Conservation (phyloP, 1,284 basidiomycete species). For the Exobasidium cylindrosporum region DNA sequence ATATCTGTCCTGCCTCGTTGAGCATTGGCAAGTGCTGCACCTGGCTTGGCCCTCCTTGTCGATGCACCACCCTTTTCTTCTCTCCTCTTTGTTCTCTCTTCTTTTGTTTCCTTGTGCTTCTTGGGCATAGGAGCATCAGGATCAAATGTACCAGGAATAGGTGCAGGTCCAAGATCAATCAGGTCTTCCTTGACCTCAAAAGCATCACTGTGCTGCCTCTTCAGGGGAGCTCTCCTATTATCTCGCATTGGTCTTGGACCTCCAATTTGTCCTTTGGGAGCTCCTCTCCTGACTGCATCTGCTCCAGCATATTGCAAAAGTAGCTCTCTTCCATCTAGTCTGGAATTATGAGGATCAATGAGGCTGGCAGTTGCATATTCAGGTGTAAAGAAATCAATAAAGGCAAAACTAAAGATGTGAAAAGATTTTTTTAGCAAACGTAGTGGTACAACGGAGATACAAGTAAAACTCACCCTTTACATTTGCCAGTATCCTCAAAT, state of each 20-base stretch:
- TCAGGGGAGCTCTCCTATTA: background rate
- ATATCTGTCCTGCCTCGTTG: conserved; percentile 81
- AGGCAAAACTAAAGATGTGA: conserved; percentile 71
- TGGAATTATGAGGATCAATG: conserved; percentile 78
- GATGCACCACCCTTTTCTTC: conserved; percentile 23
- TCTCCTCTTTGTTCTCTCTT: conserved; percentile 42
- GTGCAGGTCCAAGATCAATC: conserved; percentile 23
- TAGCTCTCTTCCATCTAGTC: conserved; percentile 76
- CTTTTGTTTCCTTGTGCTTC: conserved; percentile 39
- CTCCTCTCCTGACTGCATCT: conserved; percentile 67
- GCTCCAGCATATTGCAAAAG: conserved; percentile 82
- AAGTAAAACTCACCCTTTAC: conserved; percentile 78
- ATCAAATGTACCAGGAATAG: conserved; percentile 44
- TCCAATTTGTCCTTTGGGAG: conserved; percentile 21
- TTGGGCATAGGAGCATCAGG: conserved; percentile 30
- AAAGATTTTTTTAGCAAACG: background rate
- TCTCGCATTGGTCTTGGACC: background rate
- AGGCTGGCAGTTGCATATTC: conserved; percentile 79
- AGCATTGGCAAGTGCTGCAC: conserved; percentile 83
- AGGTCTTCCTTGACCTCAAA: background rate
- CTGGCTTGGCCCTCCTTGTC: conserved; percentile 68
- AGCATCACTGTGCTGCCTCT: conserved; percentile 9
- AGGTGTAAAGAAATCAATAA: conserved; percentile 80
- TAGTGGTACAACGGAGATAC: background rate
- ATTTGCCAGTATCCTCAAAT: conserved; percentile 86